A percentile compares a stretch with the other conserved stretches of the same genome.
Conservation (phyloP, 208 protist genomes). For the Wallacemonas sp. region DNA sequence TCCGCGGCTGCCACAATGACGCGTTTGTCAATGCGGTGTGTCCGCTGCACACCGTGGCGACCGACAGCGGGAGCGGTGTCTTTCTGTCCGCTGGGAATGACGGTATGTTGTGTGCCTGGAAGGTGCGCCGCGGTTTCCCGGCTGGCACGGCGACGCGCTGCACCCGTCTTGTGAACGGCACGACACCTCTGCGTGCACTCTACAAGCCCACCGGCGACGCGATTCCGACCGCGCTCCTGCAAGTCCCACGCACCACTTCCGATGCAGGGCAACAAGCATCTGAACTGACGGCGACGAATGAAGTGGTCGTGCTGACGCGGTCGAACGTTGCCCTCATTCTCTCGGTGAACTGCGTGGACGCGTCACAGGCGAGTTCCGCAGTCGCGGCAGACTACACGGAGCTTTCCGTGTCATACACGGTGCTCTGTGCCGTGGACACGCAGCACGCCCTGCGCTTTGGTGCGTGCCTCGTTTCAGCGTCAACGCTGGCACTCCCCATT, state of each 20-base stretch:
- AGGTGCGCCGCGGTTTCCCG: neutral
- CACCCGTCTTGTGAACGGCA: slow-evolving; percentile 1
- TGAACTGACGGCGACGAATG: slow-evolving; percentile 1
- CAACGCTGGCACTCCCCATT: slow-evolving; percentile 42
- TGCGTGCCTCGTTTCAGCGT: slow-evolving; percentile 17
- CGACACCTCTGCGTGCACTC: neutral
- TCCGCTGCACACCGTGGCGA: slow-evolving; percentile 10
- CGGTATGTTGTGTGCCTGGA: slow-evolving; percentile 67
- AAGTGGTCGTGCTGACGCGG: slow-evolving; percentile 43
- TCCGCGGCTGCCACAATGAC: slow-evolving; percentile 53
- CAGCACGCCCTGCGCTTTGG: slow-evolving; percentile 27
- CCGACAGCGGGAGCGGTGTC: slow-evolving; percentile 5
- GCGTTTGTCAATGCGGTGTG: slow-evolving; percentile 64
- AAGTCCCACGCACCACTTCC: slow-evolving; percentile 8
- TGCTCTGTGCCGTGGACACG: slow-evolving; percentile 35
- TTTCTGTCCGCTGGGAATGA: slow-evolving; percentile 73
- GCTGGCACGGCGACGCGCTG: neutral
- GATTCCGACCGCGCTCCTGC: slow-evolving; percentile 31
- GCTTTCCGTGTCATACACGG: slow-evolving; percentile 8
- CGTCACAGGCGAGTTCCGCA: too few relatives aligned
- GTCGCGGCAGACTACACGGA: too few relatives aligned
- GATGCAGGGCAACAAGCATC: neutral
- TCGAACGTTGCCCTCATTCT: slow-evolving; percentile 26
- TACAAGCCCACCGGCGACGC: slow-evolving; percentile 18
- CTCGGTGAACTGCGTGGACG: slow-evolving; percentile 15